Base-by-base conservation (phyloP, 2,329 filamentous ascomycete species). In the Aspergillus floridensis region DNA sequence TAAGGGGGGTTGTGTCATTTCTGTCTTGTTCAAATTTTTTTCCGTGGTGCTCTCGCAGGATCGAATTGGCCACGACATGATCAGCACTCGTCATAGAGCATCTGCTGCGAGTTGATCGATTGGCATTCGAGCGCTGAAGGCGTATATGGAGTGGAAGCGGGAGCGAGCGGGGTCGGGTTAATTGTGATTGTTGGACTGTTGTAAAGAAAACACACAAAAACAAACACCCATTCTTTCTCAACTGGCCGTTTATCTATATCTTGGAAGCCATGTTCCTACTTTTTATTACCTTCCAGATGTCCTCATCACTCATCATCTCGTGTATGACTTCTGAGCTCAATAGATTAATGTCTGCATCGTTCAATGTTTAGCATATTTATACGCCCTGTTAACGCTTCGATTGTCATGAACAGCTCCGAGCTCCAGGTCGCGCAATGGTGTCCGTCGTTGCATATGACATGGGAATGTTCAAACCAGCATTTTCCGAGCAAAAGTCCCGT, bases 11-110 rank as follows among this genome's bases (percentile, higher is more conserved):
- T 58, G 29, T 61, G 52, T 59, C 57, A 49, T 54, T 41, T 59
- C 29, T 48, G 32, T 38, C 55, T 60, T 49, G 32, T 41, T 29
- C 46, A 60, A 14, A 54, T 57, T 29, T 58, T 58, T 52, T 49
- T 56, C 58, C 59, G 52, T 63, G 59, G 61, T 62, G 62, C 65
- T 61, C 61, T 69, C 67, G 67, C 67, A 59, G 67, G 67, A 65
- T 63, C 66, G 66, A 66, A 61, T 61, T 58, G 60, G 51, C 65
- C 66, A 65, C 60, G 58, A 58, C 57, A 58, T 54, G 63, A 55
- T 32, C 32, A 54, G 49, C 58, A 54, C 60, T 57, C 49, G 19
- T 55, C 49, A 46, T 52, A 52, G 56, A 57, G 21, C 24, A 52
- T 47, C 56, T 24, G 41, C 57, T 31, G 56, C 35, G 56, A 47